A percentile compares a stretch with the other conserved stretches of the same genome.
Conservation (phyloP, 2,329 filamentous ascomycete species). For the Alternaria sp. region DNA sequence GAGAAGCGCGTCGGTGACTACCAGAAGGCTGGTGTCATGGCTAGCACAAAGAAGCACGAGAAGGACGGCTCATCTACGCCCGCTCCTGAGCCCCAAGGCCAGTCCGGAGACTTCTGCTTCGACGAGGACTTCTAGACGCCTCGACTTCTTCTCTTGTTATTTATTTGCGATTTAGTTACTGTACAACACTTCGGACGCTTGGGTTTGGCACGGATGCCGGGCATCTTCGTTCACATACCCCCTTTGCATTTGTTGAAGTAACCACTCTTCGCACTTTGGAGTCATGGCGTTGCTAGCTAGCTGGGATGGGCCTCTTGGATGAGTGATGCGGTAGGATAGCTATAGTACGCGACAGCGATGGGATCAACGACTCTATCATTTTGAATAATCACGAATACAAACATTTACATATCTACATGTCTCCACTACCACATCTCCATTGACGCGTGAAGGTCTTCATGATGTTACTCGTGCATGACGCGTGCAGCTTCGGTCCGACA, state of each 20-base stretch:
- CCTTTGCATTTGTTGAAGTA: slow-evolving; percentile 43
- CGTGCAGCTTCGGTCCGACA: neutral
- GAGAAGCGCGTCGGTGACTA: slow-evolving; percentile 99
- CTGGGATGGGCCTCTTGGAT: slow-evolving; percentile 10
- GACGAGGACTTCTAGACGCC: slow-evolving; percentile 90
- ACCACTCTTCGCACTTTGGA: slow-evolving; percentile 30
- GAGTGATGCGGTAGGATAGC: slow-evolving; percentile 17
- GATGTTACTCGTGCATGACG: neutral
- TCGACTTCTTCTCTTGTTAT: slow-evolving; percentile 21
- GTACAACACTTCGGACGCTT: slow-evolving; percentile 28
- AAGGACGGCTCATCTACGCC: slow-evolving; percentile 53
- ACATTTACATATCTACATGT: slow-evolving; percentile 2
- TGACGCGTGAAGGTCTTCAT: neutral
- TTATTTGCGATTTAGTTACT: slow-evolving; percentile 28
- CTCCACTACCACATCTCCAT: no score
- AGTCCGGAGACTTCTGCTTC: slow-evolving; percentile 81
- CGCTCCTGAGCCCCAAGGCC: slow-evolving; percentile 52
- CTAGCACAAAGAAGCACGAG: slow-evolving; percentile 78
- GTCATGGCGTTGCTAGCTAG: slow-evolving; percentile 17
- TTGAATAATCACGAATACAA: slow-evolving; percentile 27
- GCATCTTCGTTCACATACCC: slow-evolving; percentile 33
- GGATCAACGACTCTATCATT: slow-evolving; percentile 17
- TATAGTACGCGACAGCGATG: slow-evolving; percentile 15
- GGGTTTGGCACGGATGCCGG: slow-evolving; percentile 28
- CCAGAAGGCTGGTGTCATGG: slow-evolving; percentile 99